A percentile compares a stretch with the other conserved stretches of the same genome.
phyloP scores from a whole-genome alignment of 108 stramenopile species.

The Licmophora abbreviata region DNA sequence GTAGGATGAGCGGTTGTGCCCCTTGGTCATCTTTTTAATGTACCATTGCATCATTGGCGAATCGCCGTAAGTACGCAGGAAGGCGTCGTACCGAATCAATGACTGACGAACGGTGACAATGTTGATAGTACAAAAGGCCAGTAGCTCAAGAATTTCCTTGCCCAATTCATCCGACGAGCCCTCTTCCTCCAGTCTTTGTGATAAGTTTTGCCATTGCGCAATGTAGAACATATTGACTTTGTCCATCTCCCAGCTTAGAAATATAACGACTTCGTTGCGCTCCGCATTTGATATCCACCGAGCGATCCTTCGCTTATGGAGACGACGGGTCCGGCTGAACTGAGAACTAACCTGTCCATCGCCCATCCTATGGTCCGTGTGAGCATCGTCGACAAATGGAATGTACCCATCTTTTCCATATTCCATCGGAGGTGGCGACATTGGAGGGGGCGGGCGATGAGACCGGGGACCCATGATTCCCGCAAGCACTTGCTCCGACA shows the following conservation, averaged over 20 bases:
- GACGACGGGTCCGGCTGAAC: neutral
- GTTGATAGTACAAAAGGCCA: constrained; percentile 58
- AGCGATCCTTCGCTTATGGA: constrained; percentile 11
- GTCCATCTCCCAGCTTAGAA: constrained; percentile 25
- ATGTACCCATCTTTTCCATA: neutral
- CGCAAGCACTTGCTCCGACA: constrained; percentile 9
- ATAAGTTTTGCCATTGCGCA: constrained; percentile 26
- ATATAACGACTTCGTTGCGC: constrained; percentile 27
- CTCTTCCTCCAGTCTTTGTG: constrained; percentile 4
- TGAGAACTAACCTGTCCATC: neutral
- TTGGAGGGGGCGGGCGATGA: neutral
- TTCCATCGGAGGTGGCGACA: neutral
- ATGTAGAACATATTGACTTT: constrained; percentile 26
- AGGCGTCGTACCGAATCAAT: constrained; percentile 64
- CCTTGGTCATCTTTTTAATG: constrained; percentile 15
- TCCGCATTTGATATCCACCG: constrained; percentile 24
- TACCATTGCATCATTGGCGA: constrained; percentile 60
- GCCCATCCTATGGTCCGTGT: neutral
- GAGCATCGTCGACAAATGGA: neutral
- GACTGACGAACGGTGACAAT: constrained; percentile 49
- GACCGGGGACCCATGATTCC: constrained; percentile 4
- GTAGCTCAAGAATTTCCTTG: constrained; percentile 50
- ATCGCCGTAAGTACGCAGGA: constrained; percentile 41
- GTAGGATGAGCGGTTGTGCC: constrained; percentile 5
- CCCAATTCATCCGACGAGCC: constrained; percentile 8